phyloP scores from a whole-genome alignment of 768 basidiomycete genomes.

The Lentinus tigrinus region DNA sequence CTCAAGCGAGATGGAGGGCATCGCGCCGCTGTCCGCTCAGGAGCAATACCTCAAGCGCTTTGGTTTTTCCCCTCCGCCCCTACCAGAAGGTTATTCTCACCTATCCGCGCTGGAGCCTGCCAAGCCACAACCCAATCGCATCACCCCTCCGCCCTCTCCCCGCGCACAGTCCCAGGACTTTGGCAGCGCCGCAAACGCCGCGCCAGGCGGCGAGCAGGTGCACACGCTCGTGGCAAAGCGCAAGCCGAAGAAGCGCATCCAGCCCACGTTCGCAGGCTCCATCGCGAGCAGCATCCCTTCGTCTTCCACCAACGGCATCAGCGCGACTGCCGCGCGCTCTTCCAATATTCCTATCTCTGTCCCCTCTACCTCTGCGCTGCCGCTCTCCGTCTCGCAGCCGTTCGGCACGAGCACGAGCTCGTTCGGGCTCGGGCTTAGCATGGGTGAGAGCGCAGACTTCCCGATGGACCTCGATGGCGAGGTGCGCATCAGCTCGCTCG shows the following conservation, averaged over 20 bases:
- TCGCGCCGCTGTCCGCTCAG: slow-evolving; percentile 71
- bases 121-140: slow-evolving; percentile 15
- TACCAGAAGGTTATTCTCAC: slow-evolving; percentile 74
- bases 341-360: slow-evolving; percentile 10
- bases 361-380: slow-evolving; percentile 13
- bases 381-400: slow-evolving; percentile 13
- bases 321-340: slow-evolving; percentile 7
- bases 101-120: slow-evolving; percentile 3
- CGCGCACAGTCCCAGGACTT: slow-evolving; percentile 24
- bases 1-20: slow-evolving; percentile 75
- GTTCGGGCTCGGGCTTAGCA: slow-evolving; percentile 16
- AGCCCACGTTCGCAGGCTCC: slow-evolving; percentile 39
- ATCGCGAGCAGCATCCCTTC: slow-evolving; percentile 36
- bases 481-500: slow-evolving; percentile 42
- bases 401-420: slow-evolving; percentile 6
- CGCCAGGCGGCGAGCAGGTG: slow-evolving; percentile 54
- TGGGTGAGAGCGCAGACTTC: slow-evolving; percentile 32
- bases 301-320: slow-evolving; percentile 19
- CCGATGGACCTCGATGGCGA: slow-evolving; percentile 57
- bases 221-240: slow-evolving; percentile 78
- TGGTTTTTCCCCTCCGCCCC: slow-evolving; percentile 64
- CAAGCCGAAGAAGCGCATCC: slow-evolving; percentile 64
- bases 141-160: slow-evolving; percentile 53
- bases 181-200: slow-evolving; percentile 30
- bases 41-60: slow-evolving; percentile 81